Conservation (phyloP, 441 rosid genomes). For the Populus trichocarpa region DNA sequence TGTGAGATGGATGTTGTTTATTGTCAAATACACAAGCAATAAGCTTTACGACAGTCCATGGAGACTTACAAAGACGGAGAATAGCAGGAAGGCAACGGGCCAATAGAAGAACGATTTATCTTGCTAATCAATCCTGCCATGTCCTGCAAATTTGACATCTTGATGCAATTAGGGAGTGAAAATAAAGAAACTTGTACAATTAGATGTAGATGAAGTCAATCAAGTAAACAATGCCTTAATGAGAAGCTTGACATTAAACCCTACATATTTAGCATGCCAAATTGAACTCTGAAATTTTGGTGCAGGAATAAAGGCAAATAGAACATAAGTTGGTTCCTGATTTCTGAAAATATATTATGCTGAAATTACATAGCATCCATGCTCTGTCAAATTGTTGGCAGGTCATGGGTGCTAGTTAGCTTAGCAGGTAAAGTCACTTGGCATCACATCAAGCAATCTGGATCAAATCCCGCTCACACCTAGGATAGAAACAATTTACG, state of each 20-base stretch:
- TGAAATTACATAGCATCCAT: neutral
- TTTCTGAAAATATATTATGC: neutral
- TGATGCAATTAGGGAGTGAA: slow-evolving; percentile 19
- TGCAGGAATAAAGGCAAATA: neutral
- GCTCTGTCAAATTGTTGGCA: neutral
- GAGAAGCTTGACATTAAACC: neutral
- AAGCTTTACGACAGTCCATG: slow-evolving; percentile 3
- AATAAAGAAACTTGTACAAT: neutral
- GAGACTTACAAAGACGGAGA: slow-evolving; percentile 83
- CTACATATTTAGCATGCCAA: neutral
- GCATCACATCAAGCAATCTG: neutral
- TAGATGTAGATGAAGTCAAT: neutral
- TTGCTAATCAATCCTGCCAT: slow-evolving; percentile 98
- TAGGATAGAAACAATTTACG: neutral
- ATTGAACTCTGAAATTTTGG: neutral
- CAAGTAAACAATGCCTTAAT: neutral
- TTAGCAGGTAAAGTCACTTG: neutral
- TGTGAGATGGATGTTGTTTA: neutral
- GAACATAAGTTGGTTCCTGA: neutral
- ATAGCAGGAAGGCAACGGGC: slow-evolving; percentile 88
- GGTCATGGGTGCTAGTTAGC: neutral
- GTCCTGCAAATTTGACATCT: slow-evolving; percentile 51
- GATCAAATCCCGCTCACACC: neutral
- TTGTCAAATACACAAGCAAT: slow-evolving; percentile 17
- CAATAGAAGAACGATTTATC: slow-evolving; percentile 95